phyloP scores from a whole-genome alignment of 129 eudicot genomes.

The Flaveria linearis region DNA sequence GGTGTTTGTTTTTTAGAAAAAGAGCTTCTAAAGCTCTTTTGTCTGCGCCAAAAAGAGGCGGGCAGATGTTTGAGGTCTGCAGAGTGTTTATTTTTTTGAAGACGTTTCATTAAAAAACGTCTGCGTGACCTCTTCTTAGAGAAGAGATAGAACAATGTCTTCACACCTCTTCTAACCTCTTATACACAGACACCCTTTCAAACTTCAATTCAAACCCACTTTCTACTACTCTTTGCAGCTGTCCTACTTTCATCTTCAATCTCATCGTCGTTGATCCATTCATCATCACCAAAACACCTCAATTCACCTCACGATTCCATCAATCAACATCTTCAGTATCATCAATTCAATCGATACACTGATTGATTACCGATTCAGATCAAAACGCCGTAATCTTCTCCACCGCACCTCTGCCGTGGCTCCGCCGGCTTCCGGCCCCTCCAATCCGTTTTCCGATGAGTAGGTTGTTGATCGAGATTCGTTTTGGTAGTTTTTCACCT shows the following conservation, averaged over 20 bases:
- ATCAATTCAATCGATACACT: no score
- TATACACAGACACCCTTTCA: no score
- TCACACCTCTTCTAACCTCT: no score
- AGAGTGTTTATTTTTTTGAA: no score
- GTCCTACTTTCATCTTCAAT: slow-evolving; percentile 16
- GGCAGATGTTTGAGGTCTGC: no score
- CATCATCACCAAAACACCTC: not conserved
- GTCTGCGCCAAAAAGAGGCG: no score
- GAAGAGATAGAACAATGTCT: no score
- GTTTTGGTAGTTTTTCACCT: not conserved
- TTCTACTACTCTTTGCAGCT: not conserved
- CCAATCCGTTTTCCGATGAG: not conserved
- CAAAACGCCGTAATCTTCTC: not conserved
- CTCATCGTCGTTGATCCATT: not conserved
- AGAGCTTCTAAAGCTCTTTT: no score
- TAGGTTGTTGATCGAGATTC: not conserved
- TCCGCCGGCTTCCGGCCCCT: not conserved
- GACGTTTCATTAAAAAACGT: no score
- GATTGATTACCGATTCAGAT: not conserved
- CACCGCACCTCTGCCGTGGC: not conserved
- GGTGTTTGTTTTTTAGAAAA: no score
- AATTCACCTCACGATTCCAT: slow-evolving; percentile 10
- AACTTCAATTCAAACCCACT: not conserved
- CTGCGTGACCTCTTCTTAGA: no score
- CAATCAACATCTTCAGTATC: no score